phyloP scores from a whole-genome alignment of 2,329 filamentous ascomycete species.

The Coniella lustricola region DNA sequence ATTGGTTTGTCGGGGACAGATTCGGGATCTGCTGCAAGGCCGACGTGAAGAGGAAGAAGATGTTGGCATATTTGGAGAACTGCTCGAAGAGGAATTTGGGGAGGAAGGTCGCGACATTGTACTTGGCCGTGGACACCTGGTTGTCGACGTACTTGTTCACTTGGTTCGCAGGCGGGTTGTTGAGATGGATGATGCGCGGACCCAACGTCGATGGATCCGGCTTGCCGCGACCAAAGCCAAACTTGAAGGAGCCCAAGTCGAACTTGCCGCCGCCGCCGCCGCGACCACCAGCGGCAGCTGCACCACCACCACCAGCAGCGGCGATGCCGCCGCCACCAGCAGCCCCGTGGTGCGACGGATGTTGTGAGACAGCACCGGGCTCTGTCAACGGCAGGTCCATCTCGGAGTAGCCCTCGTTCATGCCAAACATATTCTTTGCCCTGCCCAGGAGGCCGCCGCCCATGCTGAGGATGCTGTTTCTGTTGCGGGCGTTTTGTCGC shows the following conservation, averaged over 20 bases:
- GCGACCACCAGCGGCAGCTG: neutral
- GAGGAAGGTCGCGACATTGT: slow-evolving; percentile 86
- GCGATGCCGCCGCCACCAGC: neutral
- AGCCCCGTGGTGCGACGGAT: slow-evolving; percentile 28
- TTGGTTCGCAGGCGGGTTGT: slow-evolving; percentile 89
- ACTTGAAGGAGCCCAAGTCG: slow-evolving; percentile 75
- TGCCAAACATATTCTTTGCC: slow-evolving; percentile 85
- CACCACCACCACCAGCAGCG: no score
- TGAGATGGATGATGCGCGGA: slow-evolving; percentile 87
- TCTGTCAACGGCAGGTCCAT: slow-evolving; percentile 97
- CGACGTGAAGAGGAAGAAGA: slow-evolving; percentile 98
- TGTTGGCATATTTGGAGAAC: slow-evolving; percentile 97
- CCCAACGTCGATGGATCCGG: slow-evolving; percentile 85
- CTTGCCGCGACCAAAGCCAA: slow-evolving; percentile 79
- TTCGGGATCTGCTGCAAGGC: slow-evolving; percentile 90
- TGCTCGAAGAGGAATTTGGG: slow-evolving; percentile 98
- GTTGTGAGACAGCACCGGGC: slow-evolving; percentile 39
- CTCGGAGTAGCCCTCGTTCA: slow-evolving; percentile 85
- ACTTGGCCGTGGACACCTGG: slow-evolving; percentile 95
- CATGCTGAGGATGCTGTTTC: slow-evolving; percentile 82
- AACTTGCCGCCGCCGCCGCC: slow-evolving; percentile 44
- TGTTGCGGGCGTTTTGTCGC: slow-evolving; percentile 57
- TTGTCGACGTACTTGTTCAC: slow-evolving; percentile 91
- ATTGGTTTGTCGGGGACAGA: slow-evolving; percentile 89
- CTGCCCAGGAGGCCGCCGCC: slow-evolving; percentile 81